Percentiles rank a stretch among this genome's conserved stretches.
phyloP scores from a whole-genome alignment of 2,329 filamentous ascomycete species.

The Diaporthe amygdali region DNA sequence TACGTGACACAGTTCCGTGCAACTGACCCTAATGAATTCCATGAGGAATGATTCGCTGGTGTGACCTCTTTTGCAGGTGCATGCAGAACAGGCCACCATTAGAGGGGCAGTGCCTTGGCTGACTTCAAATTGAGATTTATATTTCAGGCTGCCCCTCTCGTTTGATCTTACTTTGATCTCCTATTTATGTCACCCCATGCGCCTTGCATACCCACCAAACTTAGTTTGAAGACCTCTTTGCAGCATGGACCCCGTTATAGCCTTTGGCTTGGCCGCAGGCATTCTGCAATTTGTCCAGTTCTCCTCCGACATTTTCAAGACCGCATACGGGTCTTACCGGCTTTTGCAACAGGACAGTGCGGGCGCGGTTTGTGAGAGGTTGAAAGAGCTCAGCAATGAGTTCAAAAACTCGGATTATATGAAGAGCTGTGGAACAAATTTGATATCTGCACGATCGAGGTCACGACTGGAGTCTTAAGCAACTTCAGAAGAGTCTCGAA shows the following conservation, averaged over 20 bases:
- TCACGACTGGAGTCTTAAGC: not conserved
- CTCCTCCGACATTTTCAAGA: not conserved
- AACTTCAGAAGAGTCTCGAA: not conserved
- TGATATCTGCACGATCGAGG: not conserved
- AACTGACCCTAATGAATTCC: not conserved
- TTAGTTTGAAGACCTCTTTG: not conserved
- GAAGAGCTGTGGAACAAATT: not conserved
- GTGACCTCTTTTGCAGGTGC: not conserved
- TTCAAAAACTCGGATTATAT: not conserved
- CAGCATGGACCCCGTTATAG: not conserved
- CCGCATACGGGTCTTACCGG: not conserved
- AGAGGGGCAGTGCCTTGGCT: not conserved
- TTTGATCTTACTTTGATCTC: not conserved
- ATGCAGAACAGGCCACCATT: not conserved
- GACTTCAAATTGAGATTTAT: not conserved
- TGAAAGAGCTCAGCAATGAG: not conserved
- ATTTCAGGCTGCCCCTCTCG: not conserved
- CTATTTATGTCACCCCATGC: not conserved
- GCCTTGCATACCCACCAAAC: not conserved
- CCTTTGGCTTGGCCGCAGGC: not conserved
- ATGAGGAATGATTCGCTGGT: not conserved
- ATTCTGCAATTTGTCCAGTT: not conserved
- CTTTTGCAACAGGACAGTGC: not conserved
- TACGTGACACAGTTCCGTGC: not conserved
- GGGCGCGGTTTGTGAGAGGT: not conserved